phyloP scores from a whole-genome alignment of 495 filamentous ascomycete species.

The Trichoderma virens region DNA sequence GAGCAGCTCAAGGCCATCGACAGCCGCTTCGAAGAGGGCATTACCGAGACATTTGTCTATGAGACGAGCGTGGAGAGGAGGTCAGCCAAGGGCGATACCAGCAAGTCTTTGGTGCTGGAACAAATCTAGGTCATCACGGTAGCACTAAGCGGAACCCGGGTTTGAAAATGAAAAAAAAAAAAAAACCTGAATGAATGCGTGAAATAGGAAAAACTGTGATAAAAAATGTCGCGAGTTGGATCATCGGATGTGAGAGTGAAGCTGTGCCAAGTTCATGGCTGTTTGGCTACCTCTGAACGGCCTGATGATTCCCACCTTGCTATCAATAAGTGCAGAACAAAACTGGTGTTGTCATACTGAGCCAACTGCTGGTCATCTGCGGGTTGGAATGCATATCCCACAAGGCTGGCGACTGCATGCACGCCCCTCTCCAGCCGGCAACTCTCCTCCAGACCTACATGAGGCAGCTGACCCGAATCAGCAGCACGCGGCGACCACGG shows the following conservation, averaged over 20 bases:
- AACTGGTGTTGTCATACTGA: no score
- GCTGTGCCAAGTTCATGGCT: no score
- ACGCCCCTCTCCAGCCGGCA: no score
- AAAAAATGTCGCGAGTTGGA: not conserved
- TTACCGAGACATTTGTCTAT: slow-evolving; percentile 70
- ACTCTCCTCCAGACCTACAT: no score
- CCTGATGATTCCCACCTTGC: no score
- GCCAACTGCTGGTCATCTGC: no score
- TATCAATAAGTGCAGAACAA: no score
- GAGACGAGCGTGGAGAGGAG: slow-evolving; percentile 81
- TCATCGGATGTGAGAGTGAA: not conserved
- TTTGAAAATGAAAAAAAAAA: not conserved
- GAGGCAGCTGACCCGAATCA: no score
- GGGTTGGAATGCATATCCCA: no score
- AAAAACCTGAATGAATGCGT: not conserved
- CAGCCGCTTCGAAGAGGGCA: slow-evolving; percentile 65
- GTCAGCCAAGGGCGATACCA: slow-evolving; percentile 75
- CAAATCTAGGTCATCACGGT: slow-evolving; percentile 68
- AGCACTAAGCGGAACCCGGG: not conserved
- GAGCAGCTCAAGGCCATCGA: slow-evolving; percentile 67
- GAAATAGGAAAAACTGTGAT: not conserved
- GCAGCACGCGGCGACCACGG: no score
- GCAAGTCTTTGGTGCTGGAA: slow-evolving; percentile 61
- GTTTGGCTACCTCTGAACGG: no score
- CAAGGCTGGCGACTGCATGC: no score